Evolutionary conservation across 768 basidiomycete genomes (phyloP).

Genomic region (Rhodotorula toruloides): DNA sequence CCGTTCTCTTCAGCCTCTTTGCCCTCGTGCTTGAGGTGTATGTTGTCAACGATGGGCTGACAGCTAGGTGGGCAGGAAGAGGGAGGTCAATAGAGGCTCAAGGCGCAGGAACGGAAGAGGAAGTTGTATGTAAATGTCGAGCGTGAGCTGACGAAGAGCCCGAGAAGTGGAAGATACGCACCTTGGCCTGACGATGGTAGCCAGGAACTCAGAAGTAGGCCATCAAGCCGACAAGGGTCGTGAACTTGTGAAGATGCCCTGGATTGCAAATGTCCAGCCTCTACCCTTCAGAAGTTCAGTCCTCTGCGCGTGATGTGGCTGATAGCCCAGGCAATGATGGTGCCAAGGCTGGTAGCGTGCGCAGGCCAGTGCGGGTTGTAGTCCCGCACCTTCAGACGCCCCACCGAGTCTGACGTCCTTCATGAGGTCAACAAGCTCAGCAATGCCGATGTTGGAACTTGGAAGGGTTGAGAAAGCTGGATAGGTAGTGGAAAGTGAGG

Average conservation of each 20-base stretch:
- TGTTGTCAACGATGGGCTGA: too few relatives aligned
- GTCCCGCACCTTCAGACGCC: background rate
- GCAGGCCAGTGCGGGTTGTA: constrained; percentile 49
- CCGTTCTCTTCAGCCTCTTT: too few relatives aligned
- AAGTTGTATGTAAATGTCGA: constrained; percentile 55
- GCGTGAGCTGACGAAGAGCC: too few relatives aligned
- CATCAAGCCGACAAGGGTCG: constrained; percentile 44
- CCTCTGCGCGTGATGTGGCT: constrained; percentile 37
- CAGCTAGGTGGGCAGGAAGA: constrained; percentile 69
- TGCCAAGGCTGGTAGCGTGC: constrained; percentile 40
- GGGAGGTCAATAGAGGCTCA: constrained; percentile 49
- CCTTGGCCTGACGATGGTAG: constrained; percentile 57
- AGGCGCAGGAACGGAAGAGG: constrained; percentile 59
- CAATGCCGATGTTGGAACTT: constrained; percentile 29
- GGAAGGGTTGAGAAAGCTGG: constrained; percentile 23
- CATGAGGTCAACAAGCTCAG: constrained; percentile 19
- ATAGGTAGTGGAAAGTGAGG: constrained; percentile 26
- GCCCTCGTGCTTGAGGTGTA: too few relatives aligned
- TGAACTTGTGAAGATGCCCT: constrained; percentile 58
- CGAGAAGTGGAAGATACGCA: constrained; percentile 6
- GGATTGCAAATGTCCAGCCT: constrained; percentile 20
- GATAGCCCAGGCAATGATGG: constrained; percentile 41
- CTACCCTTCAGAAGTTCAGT: constrained; percentile 44
- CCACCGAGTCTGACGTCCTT: constrained; percentile 27
- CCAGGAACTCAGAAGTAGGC: constrained; percentile 57